Evolutionary conservation across 2,329 filamentous ascomycete species (phyloP).

Genomic region (Paraconiothyrium sp.): DNA sequence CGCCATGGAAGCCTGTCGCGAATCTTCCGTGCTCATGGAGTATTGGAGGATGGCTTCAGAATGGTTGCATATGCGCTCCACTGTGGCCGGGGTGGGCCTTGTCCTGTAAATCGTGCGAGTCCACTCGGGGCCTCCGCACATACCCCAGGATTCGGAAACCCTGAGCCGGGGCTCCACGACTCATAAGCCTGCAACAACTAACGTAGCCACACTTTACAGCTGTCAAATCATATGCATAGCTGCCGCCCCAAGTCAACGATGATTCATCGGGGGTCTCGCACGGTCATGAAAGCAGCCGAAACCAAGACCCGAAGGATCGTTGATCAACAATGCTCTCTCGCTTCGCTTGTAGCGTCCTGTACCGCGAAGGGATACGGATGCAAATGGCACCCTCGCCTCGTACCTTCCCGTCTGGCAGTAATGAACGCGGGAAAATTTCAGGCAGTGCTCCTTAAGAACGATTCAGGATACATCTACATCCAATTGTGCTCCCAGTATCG

Average conservation of each 20-base stretch:
- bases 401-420: background rate
- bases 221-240: background rate
- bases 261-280: background rate
- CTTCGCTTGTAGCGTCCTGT: background rate
- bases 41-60: background rate
- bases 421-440: background rate
- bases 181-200: slow-evolving; percentile 10
- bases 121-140: background rate
- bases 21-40: background rate
- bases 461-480: background rate
- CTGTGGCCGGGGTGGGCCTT: background rate
- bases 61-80: slow-evolving; percentile 8
- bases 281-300: background rate
- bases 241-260: background rate
- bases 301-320: slow-evolving; percentile 4
- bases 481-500: background rate
- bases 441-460: background rate
- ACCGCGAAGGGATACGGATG: background rate
- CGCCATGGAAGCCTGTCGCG: background rate
- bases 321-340: background rate
- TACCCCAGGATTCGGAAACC: slow-evolving; percentile 7
- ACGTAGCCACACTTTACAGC: background rate
- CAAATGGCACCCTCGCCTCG: slow-evolving; percentile 3
- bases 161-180: background rate
- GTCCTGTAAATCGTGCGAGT: background rate